Conservation (phyloP, 495 filamentous ascomycete genomes). For the Lindgomyces ingoldianus region DNA sequence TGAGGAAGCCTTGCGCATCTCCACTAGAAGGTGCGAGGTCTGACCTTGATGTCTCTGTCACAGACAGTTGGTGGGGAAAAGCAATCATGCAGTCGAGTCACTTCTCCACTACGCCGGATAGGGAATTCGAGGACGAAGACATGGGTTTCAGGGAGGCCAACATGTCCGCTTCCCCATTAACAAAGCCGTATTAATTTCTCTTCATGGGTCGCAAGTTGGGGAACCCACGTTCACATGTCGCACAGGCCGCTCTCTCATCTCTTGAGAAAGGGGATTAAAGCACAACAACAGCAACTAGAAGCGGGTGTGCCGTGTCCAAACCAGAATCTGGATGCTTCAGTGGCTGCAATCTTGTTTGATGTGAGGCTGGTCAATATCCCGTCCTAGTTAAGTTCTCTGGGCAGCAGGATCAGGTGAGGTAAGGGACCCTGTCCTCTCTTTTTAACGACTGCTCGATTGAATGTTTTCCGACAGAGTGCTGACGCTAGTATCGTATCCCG, state of each 20-base stretch:
- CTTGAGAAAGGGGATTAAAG: conserved; percentile 11
- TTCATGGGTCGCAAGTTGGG: not conserved
- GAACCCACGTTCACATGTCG: conserved; percentile 25
- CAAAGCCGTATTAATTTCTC: not conserved
- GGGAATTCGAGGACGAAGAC: too few species aligned
- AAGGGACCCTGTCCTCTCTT: not conserved
- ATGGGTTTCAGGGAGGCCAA: too few species aligned
- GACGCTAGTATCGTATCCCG: not conserved
- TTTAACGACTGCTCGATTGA: not conserved
- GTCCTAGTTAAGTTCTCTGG: not conserved
- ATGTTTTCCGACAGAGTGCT: not conserved
- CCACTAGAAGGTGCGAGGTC: not conserved
- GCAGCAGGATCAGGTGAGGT: too few species aligned
- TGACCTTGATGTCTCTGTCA: too few species aligned
- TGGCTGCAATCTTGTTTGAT: conserved; percentile 5
- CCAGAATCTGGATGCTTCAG: too few species aligned
- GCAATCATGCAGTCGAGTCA: not conserved
- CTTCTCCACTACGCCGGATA: too few species aligned
- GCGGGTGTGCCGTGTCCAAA: conserved; percentile 16
- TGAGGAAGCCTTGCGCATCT: not conserved
- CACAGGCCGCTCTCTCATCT: conserved; percentile 3
- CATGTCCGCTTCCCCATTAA: not conserved
- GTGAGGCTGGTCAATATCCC: not conserved
- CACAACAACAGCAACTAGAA: conserved; percentile 15
- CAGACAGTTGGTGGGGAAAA: not conserved